phyloP scores from a whole-genome alignment of 225 moss, liverwort and hornwort genomes.

The Climacium dendroides region DNA sequence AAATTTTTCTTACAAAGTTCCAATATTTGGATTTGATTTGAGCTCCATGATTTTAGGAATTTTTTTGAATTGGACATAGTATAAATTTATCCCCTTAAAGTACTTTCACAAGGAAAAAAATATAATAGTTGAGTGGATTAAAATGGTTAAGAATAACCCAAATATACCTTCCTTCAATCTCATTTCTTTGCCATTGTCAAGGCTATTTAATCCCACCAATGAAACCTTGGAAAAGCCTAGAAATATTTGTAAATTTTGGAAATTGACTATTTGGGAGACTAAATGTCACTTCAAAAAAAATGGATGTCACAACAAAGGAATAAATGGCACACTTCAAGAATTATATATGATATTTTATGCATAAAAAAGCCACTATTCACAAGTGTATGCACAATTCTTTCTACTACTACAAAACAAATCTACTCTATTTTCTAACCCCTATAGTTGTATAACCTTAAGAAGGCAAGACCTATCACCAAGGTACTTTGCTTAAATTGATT shows the following conservation, averaged over 20 bases:
- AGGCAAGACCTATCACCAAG: accelerated
- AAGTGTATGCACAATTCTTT: accelerated
- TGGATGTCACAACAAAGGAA: not conserved
- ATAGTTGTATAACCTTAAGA: accelerated
- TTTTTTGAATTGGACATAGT: not conserved
- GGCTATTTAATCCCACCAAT: not conserved
- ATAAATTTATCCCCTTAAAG: not conserved
- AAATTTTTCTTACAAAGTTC: not conserved
- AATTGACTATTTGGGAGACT: too few relatives aligned
- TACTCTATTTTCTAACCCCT: not conserved
- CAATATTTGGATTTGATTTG: not conserved
- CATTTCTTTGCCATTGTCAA: not conserved
- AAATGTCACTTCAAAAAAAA: not conserved
- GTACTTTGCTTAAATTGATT: not conserved
- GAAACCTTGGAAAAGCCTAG: accelerated
- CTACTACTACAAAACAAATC: not conserved
- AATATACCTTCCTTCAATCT: not conserved
- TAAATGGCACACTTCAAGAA: not conserved
- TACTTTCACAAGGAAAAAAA: not conserved
- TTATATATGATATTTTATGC: not conserved
- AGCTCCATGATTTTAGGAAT: not conserved
- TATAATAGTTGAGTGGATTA: accelerated
- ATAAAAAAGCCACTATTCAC: not conserved
- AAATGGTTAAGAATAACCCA: not conserved
- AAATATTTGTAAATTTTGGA: not conserved